Evolutionary conservation across 2,329 filamentous ascomycete species (phyloP), one percentile per base, ranked within the genome.

Genomic region (Reticulascus tulasneorum): DNA sequence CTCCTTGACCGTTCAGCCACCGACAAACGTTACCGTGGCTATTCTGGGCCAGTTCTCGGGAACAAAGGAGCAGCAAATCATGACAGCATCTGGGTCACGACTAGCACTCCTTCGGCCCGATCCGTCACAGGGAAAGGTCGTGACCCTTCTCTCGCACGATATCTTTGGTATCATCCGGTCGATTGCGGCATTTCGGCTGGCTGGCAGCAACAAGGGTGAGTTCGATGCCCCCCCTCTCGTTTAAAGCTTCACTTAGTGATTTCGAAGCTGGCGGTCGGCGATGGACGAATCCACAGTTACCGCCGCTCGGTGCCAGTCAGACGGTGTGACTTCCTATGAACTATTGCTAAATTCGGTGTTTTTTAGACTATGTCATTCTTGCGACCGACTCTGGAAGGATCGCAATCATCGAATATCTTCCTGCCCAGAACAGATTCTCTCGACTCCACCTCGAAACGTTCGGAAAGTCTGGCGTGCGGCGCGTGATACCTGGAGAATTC

Each of bases 61-160:
- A 49, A 95, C 88, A 47, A 94, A 91, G 68, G 91, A 96, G 66
- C 93, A 98, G 72, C 90, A 96, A 66, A 95, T 99, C 58, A 79
- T 96, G 60, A 91, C 90, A 19, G 91, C 86, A 31, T 91, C 88
- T 34, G 93, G 93, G 44, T 94, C 93, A 43, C 86, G 86, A 49
- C 77, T 99, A 43, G 86, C 85, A 24, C 79, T 99, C 37, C 77
- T 94, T 54, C 84, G 90, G 42, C 88, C 93, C 16, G 87, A 95
- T 56, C 82, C 88, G 17, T 75, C 81, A 3, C 84, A 90, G 56
- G 88, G 88, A 47, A 94, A 93, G 62, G 82, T 97, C 53, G 77
- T 84, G 32, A 88, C 89, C 6, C 67, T 96, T 19, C 77, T 94
- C 44, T 89, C 91, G 3, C 91, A 97, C 58, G 86, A 98, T 71